A percentile compares a stretch with the other conserved stretches of the same genome.
phyloP scores from a whole-genome alignment of 2,329 filamentous ascomycete genomes.

The Raffaelea ambrosiae region DNA sequence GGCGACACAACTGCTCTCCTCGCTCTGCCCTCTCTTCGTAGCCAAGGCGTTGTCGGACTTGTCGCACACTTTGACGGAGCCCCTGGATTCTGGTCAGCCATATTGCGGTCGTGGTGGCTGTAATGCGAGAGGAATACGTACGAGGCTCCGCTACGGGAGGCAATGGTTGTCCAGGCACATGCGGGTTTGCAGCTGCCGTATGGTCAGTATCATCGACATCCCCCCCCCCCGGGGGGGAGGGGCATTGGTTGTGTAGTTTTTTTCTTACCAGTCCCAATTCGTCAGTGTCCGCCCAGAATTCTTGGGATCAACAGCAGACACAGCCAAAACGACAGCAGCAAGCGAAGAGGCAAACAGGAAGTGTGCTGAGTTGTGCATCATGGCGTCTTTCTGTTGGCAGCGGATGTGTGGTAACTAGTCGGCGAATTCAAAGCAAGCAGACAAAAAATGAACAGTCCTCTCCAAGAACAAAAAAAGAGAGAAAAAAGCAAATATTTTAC shows the following conservation, averaged over 20 bases:
- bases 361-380: too few relatives aligned
- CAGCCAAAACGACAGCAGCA: too few relatives aligned
- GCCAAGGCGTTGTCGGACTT: slow-evolving; percentile 12
- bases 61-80: slow-evolving; percentile 12
- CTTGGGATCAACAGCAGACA: slow-evolving; percentile 3
- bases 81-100: slow-evolving; percentile 4
- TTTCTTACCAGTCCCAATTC: slow-evolving; percentile 16
- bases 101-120: too few relatives aligned
- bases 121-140: slow-evolving; percentile 2
- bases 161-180: slow-evolving; percentile 12
- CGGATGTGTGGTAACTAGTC: too few relatives aligned
- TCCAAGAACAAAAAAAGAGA: too few relatives aligned
- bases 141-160: slow-evolving; percentile 8
- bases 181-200: slow-evolving; percentile 14
- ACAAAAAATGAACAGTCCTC: too few relatives aligned
- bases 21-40: neutral
- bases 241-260: too few relatives aligned
- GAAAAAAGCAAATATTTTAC: too few relatives aligned
- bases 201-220: neutral
- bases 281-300: slow-evolving; percentile 10
- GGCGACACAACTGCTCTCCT: slow-evolving; percentile 5
- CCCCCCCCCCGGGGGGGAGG: too few relatives aligned
- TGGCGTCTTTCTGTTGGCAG: too few relatives aligned
- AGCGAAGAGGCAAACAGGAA: too few relatives aligned
- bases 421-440: too few relatives aligned